These are phyloP conservation scores for Thermoascus crustaceus DNA, from an alignment of 2,329 filamentous ascomycete species.

Conservation along the genomic window DNA sequence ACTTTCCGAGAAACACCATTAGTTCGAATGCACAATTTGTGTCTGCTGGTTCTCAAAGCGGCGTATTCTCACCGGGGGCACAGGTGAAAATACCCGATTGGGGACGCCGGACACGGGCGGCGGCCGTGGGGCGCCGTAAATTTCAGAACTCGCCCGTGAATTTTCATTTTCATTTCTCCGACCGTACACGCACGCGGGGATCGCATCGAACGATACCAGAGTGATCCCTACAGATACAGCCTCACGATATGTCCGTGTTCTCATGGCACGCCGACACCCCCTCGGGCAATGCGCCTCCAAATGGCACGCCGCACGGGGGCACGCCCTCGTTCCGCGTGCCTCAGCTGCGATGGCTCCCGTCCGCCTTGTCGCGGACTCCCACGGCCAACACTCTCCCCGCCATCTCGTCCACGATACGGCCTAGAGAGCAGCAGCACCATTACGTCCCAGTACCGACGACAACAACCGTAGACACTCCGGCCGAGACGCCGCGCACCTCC, in stretches of 20 bases:
- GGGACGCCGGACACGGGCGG: too few relatives aligned
- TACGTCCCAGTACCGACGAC: too few relatives aligned
- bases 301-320: background rate
- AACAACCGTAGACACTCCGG: constrained; percentile 1
- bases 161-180: background rate
- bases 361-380: constrained; percentile 13
- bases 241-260: constrained; percentile 1
- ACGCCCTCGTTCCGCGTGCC: constrained; percentile 15
- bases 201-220: background rate
- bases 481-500: constrained; percentile 9
- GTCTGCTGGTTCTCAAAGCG: too few relatives aligned
- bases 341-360: constrained; percentile 19
- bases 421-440: background rate
- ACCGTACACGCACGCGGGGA: background rate
- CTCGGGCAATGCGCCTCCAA: background rate
- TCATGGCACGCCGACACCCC: background rate
- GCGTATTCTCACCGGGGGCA: too few relatives aligned
- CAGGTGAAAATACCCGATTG: too few relatives aligned
- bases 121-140: background rate
- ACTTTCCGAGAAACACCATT: too few relatives aligned
- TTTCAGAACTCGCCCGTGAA: background rate
- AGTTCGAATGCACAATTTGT: too few relatives aligned
- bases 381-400: background rate
- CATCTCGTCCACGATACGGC: constrained; percentile 1
- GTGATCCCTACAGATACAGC: too few relatives aligned